These are phyloP conservation scores for Trichothecium sympodiale DNA, from an alignment of 2,329 filamentous ascomycete species.

Conservation along the genomic window DNA sequence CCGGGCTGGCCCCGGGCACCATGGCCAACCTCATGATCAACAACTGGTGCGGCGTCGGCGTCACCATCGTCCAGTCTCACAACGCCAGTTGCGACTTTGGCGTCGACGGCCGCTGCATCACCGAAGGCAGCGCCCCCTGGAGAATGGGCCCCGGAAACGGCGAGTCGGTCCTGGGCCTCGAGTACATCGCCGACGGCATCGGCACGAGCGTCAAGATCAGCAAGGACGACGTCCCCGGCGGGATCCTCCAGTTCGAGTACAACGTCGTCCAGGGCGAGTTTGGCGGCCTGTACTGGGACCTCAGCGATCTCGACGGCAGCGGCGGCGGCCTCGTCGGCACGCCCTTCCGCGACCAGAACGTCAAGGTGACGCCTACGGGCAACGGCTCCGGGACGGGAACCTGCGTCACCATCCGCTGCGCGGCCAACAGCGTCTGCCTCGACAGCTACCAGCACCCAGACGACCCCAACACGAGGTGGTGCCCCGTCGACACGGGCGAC, in stretches of 20 bases:
- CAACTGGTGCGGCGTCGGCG: constrained; percentile 3
- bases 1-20: background rate
- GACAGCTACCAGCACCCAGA: constrained; percentile 6
- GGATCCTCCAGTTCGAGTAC: constrained; percentile 7
- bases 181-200: constrained; percentile 1
- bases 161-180: constrained; percentile 1
- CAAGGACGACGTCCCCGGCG: constrained; percentile 2
- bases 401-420: constrained; percentile 3
- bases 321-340: constrained; percentile 6
- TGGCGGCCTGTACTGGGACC: constrained; percentile 4
- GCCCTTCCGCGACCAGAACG: constrained; percentile 3
- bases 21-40: constrained; percentile 4
- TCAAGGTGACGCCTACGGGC: constrained; percentile 3
- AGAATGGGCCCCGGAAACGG: background rate
- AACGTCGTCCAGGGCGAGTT: background rate
- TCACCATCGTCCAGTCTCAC: constrained; percentile 1
- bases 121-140: constrained; percentile 1
- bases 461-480: constrained; percentile 4
- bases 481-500: constrained; percentile 5
- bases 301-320: constrained; percentile 6
- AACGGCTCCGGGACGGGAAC: constrained; percentile 1
- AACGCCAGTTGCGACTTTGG: constrained; percentile 1
- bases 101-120: constrained; percentile 1
- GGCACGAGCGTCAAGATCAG: constrained; percentile 4
- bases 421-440: constrained; percentile 1